Evolutionary conservation across 1,284 basidiomycete species (phyloP).

Genomic region (Trametes pubescens): DNA sequence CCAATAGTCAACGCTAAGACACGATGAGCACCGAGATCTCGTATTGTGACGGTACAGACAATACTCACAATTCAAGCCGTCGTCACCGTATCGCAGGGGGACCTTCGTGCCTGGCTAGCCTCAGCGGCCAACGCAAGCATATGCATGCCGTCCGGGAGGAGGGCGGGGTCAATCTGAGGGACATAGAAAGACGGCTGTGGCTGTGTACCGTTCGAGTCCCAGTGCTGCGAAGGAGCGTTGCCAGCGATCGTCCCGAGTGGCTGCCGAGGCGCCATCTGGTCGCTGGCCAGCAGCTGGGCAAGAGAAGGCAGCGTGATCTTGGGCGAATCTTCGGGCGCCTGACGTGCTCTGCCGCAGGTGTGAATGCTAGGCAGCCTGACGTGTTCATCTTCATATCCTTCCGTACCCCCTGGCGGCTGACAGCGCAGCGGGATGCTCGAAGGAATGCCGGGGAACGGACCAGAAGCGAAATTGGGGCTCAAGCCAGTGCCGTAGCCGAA

Average conservation of each 20-base stretch:
- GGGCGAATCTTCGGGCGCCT: not conserved
- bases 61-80: not conserved
- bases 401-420: not conserved
- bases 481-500: no score
- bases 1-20: not conserved
- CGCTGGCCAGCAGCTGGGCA: constrained; percentile 17
- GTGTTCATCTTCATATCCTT: not conserved
- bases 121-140: constrained; percentile 28
- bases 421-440: not conserved
- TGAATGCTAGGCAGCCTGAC: constrained; percentile 26
- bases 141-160: constrained; percentile 24
- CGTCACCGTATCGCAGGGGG: not conserved
- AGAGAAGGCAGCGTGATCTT: constrained; percentile 28
- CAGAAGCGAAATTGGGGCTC: not conserved
- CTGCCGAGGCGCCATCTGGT: constrained; percentile 7
- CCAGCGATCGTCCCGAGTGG: constrained; percentile 17
- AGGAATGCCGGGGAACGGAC: not conserved
- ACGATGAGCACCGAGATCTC: not conserved
- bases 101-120: not conserved
- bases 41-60: no score
- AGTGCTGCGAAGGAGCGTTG: constrained; percentile 2
- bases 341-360: not conserved
- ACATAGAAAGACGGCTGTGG: not conserved
- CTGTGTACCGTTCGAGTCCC: not conserved
- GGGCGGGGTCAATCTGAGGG: constrained; percentile 24